Base-by-base conservation (phyloP, 208 protist species). In the Crithidia brevicula region DNA sequence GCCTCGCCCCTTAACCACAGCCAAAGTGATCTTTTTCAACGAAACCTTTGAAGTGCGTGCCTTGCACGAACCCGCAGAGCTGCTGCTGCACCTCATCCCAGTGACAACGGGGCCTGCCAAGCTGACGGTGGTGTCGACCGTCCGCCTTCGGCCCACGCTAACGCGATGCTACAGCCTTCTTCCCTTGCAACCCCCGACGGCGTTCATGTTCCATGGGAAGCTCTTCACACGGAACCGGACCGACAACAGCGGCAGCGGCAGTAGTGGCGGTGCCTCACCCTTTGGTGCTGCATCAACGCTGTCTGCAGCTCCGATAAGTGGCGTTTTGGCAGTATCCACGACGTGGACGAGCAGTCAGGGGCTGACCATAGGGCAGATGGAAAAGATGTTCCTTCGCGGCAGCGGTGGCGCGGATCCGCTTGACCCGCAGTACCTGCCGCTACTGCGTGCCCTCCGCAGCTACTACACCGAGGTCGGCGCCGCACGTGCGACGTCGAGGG, bases 11-110 rank as follows among this genome's bases (percentile, higher is more conserved):
- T 64, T 95, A 38, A 91, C 75, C 28, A 34, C 80, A 0, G 53
- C 80, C 30, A 82, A 84, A 22, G 68, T 83, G 0, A 45, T 88
- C 45, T 90, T 89, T 52, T 83, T 87, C 72, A 95, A 95, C 42
- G 89, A 95, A 54, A 91, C 84, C 23, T 95, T 95, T 69, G 89
- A 95, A 54, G 47, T 95, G n/a, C 77, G 78, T 38, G 71, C 84
- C 18, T 34, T 77, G 66, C 72, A 79, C 25, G 86, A 92, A 66
- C 86, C 82, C n/a, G 60, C 73, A 47, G 89, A 95, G 72, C 78
- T 95, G 25, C 58, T 95, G 11, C 75, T 95, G 18, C 89, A 95
- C 65, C 57, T 95, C 61, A 74, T 95, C n/a, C 79, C 81, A 16
- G 78, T 88, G 28, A 69, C 70, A 13, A 58, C 69, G 16, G 53